These are phyloP conservation scores for Geotrichum restrictum DNA, from an alignment of 1,139 yeast genomes.

Conservation along the genomic window DNA sequence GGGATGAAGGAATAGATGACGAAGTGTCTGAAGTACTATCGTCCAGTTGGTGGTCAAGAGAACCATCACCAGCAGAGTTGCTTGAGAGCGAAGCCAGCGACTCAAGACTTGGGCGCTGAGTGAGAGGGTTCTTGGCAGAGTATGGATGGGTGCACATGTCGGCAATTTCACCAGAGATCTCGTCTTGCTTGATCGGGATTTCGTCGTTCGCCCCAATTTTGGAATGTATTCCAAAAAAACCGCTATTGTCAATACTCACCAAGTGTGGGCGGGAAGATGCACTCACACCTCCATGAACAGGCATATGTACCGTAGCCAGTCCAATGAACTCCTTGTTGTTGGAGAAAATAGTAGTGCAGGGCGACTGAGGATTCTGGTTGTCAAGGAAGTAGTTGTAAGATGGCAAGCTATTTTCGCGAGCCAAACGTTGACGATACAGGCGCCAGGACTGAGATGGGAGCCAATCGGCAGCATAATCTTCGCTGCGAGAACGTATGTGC, in stretches of 20 bases:
- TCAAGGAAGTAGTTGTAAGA: conserved; percentile 33
- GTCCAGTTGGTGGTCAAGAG: background rate
- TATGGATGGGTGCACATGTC: background rate
- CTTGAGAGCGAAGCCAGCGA: conserved; percentile 14
- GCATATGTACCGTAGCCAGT: conserved; percentile 24
- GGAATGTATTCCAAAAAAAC: conserved; percentile 34
- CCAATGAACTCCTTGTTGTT: conserved; percentile 34
- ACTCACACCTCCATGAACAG: background rate
- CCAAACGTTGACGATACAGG: conserved; percentile 34
- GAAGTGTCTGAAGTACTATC: background rate
- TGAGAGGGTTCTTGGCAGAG: background rate
- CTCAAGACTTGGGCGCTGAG: conserved; percentile 5
- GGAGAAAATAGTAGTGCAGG: conserved; percentile 33
- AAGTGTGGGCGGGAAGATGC: conserved; percentile 18
- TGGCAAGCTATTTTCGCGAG: conserved; percentile 31
- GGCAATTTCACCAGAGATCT: background rate
- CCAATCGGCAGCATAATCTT: conserved; percentile 26
- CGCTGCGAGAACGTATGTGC: conserved; percentile 1
- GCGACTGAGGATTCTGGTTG: conserved; percentile 24
- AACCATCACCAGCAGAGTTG: conserved; percentile 2
- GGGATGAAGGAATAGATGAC: background rate
- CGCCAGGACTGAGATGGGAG: conserved; percentile 35
- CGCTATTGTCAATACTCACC: conserved; percentile 32
- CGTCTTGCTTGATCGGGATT: background rate
- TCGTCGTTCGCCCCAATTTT: conserved; percentile 12